These are phyloP conservation scores for Paracamarosporium sp. DNA, from an alignment of 2,329 filamentous ascomycete species.

Conservation along the genomic window DNA sequence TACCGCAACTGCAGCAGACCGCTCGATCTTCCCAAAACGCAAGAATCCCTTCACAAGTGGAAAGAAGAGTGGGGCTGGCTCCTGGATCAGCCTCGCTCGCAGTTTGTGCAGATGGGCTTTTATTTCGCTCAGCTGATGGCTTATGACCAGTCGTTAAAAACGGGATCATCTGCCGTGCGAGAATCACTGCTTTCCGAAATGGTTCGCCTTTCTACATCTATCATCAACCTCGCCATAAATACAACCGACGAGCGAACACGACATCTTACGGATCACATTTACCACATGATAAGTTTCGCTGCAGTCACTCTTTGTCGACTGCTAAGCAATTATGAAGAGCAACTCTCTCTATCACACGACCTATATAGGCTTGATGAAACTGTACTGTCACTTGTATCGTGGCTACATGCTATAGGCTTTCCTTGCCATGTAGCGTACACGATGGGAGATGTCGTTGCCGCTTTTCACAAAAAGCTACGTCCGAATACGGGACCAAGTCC, in stretches of 20 bases:
- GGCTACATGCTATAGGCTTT: slow-evolving; percentile 51
- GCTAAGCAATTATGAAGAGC: slow-evolving; percentile 46
- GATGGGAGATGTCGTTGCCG: slow-evolving; percentile 48
- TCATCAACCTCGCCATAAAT: slow-evolving; percentile 52
- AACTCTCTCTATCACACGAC: slow-evolving; percentile 39
- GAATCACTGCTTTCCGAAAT: slow-evolving; percentile 51
- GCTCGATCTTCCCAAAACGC: slow-evolving; percentile 43
- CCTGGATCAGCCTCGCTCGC: slow-evolving; percentile 53
- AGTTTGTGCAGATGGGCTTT: slow-evolving; percentile 56
- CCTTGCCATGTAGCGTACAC: slow-evolving; percentile 52
- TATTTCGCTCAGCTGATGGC: slow-evolving; percentile 53
- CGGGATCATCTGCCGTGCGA: slow-evolving; percentile 38
- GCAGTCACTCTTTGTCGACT: slow-evolving; percentile 49
- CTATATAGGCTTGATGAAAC: slow-evolving; percentile 43
- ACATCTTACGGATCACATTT: slow-evolving; percentile 56
- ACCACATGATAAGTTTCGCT: slow-evolving; percentile 56
- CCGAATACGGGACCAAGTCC: slow-evolving; percentile 28
- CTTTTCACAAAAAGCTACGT: slow-evolving; percentile 45
- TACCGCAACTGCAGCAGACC: slow-evolving; percentile 46
- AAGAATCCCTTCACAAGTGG: slow-evolving; percentile 47
- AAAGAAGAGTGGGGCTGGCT: slow-evolving; percentile 49
- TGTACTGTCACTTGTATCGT: slow-evolving; percentile 44
- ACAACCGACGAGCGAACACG: slow-evolving; percentile 53
- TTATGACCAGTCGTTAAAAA: slow-evolving; percentile 50
- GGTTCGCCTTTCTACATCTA: slow-evolving; percentile 48